Evolutionary conservation across 345 rosid genomes (phyloP).

Genomic region (Hypericum androsaemum): DNA sequence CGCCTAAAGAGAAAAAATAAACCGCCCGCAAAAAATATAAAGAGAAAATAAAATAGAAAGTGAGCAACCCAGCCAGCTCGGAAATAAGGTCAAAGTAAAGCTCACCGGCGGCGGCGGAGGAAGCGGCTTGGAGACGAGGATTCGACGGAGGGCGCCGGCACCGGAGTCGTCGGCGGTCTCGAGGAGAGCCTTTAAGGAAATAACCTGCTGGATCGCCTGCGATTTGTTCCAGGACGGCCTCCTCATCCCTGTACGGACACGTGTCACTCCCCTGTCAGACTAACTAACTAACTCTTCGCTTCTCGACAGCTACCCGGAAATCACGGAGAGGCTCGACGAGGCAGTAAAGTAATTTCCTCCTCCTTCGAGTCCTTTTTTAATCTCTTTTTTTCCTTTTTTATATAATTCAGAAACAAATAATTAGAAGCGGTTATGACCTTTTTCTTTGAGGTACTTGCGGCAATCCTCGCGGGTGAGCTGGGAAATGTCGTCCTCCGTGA

Average conservation of each 20-base stretch:
- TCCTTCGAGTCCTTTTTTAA: too few relatives aligned
- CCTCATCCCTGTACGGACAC: constrained; percentile 32
- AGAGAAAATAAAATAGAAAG: too few relatives aligned
- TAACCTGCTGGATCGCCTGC: constrained; percentile 48
- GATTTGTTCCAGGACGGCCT: constrained; percentile 53
- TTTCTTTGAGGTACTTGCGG: constrained; percentile 5
- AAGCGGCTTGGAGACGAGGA: constrained; percentile 40
- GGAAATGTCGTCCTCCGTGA: constrained; percentile 3
- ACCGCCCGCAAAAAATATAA: too few relatives aligned
- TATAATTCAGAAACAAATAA: background rate
- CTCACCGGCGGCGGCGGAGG: constrained; percentile 43
- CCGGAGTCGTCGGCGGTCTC: constrained; percentile 28
- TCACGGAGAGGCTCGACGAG: background rate
- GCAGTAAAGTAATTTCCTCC: too few relatives aligned
- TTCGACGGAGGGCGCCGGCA: constrained; percentile 37
- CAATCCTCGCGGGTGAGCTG: constrained; percentile 4
- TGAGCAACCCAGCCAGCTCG: constrained; percentile 31
- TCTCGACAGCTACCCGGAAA: too few relatives aligned
- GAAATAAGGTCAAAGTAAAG: background rate
- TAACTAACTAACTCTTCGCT: background rate
- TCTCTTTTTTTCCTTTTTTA: too few relatives aligned
- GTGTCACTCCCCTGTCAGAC: background rate
- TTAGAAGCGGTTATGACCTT: background rate
- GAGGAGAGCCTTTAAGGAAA: constrained; percentile 33
- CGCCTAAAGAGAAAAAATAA: too few relatives aligned